These are phyloP conservation scores for Colletotrichum costaricense DNA, from an alignment of 2,329 filamentous ascomycete species.

Conservation along the genomic window DNA sequence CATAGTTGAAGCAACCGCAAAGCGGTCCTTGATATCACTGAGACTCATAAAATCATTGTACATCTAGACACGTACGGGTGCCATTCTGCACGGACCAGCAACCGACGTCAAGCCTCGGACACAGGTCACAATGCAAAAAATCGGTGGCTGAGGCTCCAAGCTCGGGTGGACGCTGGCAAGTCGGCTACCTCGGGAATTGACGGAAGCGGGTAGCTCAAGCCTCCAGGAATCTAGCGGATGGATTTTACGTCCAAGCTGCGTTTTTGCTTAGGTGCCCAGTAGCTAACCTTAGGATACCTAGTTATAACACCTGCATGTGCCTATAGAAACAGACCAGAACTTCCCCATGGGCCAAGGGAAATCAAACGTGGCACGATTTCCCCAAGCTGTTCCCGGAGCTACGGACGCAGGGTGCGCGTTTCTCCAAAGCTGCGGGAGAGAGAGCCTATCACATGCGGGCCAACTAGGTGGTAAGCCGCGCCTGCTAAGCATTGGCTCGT, in stretches of 20 bases:
- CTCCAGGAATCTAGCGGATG: slow-evolving; percentile 22
- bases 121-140: not conserved
- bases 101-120: not conserved
- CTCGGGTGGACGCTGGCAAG: not conserved
- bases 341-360: not conserved
- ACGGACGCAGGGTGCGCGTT: slow-evolving; percentile 13
- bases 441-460: slow-evolving; percentile 26
- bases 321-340: not conserved
- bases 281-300: not conserved
- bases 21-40: too few species aligned
- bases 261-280: not conserved
- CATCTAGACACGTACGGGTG: too few species aligned
- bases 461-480: not conserved
- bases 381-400: slow-evolving; percentile 26
- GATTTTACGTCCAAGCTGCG: not conserved
- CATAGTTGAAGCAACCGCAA: too few species aligned
- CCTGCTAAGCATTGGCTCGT: slow-evolving; percentile 14
- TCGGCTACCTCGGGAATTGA: slow-evolving; percentile 33
- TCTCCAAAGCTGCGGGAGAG: slow-evolving; percentile 1
- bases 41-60: too few species aligned
- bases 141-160: slow-evolving; percentile 6
- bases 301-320: too few species aligned
- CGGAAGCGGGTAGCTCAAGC: slow-evolving; percentile 14
- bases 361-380: not conserved
- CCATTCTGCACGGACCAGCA: not conserved